phyloP scores from a whole-genome alignment of 2,329 filamentous ascomycete species.

The Microdochium nivale region DNA sequence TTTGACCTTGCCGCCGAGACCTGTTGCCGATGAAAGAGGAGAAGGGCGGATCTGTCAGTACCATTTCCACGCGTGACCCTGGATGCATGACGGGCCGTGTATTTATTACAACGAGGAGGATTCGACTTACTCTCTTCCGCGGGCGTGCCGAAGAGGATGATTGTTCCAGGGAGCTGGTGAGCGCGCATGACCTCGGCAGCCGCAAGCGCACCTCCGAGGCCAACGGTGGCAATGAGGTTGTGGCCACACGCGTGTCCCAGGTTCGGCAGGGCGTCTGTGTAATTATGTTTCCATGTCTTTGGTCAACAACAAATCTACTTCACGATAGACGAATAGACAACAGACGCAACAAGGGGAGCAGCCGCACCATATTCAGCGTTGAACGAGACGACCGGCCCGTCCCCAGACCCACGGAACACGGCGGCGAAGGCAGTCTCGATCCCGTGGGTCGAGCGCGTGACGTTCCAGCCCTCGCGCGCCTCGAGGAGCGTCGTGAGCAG shows the following conservation, averaged over 20 bases:
- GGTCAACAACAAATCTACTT: background rate
- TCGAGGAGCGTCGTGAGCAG: conserved; percentile 27
- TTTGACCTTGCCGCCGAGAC: conserved; percentile 24
- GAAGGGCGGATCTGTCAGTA: background rate
- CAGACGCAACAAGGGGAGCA: no score
- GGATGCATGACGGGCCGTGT: conserved; percentile 25
- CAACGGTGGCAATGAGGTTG: conserved; percentile 13
- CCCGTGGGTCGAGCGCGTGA: conserved; percentile 28
- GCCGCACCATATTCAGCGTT: conserved; percentile 28
- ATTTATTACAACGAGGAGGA: background rate
- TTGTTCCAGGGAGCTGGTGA: conserved; percentile 12
- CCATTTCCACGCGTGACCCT: background rate
- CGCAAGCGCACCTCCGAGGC: conserved; percentile 23
- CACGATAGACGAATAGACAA: no score
- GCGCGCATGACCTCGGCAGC: conserved; percentile 18
- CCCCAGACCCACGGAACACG: conserved; percentile 25
- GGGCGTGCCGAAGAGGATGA: conserved; percentile 24
- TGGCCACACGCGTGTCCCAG: conserved; percentile 30
- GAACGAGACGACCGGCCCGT: conserved; percentile 30
- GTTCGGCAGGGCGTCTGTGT: conserved; percentile 23
- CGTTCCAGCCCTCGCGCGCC: conserved; percentile 25
- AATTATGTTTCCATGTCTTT: background rate
- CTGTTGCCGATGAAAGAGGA: background rate
- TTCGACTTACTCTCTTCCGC: conserved; percentile 1
- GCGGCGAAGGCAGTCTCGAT: conserved; percentile 35